A percentile compares a stretch with the other conserved stretches of the same genome.
Conservation (phyloP, 2,329 filamentous ascomycete genomes). For the Penicillium verrucosum region DNA sequence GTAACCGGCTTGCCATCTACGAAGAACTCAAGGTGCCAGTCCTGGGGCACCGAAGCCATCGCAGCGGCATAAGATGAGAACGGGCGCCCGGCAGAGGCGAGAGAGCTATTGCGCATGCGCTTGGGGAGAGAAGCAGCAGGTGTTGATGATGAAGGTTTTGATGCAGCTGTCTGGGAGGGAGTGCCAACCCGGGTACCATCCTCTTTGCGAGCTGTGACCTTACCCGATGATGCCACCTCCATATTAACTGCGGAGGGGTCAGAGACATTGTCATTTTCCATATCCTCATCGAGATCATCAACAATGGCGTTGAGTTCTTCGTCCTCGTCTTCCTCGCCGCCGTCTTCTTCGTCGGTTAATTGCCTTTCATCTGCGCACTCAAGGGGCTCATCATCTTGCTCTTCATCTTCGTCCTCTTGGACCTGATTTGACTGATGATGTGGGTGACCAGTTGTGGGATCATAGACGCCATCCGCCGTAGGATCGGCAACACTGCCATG, state of each 20-base stretch:
- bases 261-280: constrained; percentile 68
- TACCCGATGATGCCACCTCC: constrained; percentile 80
- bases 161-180: constrained; percentile 61
- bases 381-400: constrained; percentile 63
- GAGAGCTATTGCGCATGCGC: constrained; percentile 38
- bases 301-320: constrained; percentile 78
- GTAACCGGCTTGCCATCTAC: constrained; percentile 78
- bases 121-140: constrained; percentile 21
- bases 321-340: constrained; percentile 52
- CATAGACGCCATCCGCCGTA: constrained; percentile 38
- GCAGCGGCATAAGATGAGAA: constrained; percentile 78
- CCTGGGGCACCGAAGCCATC: constrained; percentile 74
- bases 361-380: constrained; percentile 94
- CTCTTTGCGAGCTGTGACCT: constrained; percentile 85
- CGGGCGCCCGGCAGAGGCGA: constrained; percentile 56
- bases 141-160: constrained; percentile 41
- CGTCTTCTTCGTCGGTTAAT: constrained; percentile 66
- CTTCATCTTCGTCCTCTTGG: constrained; percentile 57
- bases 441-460: constrained; percentile 48
- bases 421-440: constrained; percentile 59
- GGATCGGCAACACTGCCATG: constrained; percentile 40
- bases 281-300: constrained; percentile 83
- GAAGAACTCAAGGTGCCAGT: constrained; percentile 97
- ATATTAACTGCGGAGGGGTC: constrained; percentile 88
- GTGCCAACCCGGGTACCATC: constrained; percentile 85